These are phyloP conservation scores for Jaenimonas drosophilae DNA, from an alignment of 208 protist species.

Conservation along the genomic window DNA sequence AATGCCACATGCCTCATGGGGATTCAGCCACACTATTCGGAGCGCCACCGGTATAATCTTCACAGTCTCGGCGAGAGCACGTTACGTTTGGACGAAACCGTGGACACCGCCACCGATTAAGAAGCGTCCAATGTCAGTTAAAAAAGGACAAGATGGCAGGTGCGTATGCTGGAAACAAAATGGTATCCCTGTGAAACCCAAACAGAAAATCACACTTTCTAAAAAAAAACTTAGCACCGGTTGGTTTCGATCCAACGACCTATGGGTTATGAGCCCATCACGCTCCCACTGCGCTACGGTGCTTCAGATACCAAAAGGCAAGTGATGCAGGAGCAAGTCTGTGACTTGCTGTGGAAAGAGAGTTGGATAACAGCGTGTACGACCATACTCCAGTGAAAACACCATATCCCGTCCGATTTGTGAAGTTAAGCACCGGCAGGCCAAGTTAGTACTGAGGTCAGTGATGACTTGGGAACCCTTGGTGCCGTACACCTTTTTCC, in stretches of 20 bases:
- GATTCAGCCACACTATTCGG: constrained; percentile 32
- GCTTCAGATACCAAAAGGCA: no score
- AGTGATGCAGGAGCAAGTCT: no score
- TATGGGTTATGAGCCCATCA: constrained; percentile 93
- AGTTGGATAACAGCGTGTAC: no score
- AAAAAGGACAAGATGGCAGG: no score
- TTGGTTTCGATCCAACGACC: constrained; percentile 3
- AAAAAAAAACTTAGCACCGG: neutral
- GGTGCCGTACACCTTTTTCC: no score
- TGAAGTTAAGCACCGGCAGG: neutral
- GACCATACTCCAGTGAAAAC: neutral
- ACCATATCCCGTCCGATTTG: neutral
- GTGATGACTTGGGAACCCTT: no score
- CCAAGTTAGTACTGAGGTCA: no score
- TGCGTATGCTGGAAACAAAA: neutral
- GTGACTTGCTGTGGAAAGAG: no score
- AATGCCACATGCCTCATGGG: constrained; percentile 77
- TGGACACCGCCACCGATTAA: constrained; percentile 8
- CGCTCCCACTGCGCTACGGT: constrained; percentile 92
- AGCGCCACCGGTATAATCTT: constrained; percentile 54
- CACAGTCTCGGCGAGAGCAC: constrained; percentile 42
- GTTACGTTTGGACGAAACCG: constrained; percentile 38
- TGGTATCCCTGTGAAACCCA: neutral
- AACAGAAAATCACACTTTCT: neutral
- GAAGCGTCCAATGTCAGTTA: no score